A percentile compares a stretch with the other conserved stretches of the same genome.
Conservation (phyloP, 1,284 basidiomycete species). For the Pyrrhoderma noxium region DNA sequence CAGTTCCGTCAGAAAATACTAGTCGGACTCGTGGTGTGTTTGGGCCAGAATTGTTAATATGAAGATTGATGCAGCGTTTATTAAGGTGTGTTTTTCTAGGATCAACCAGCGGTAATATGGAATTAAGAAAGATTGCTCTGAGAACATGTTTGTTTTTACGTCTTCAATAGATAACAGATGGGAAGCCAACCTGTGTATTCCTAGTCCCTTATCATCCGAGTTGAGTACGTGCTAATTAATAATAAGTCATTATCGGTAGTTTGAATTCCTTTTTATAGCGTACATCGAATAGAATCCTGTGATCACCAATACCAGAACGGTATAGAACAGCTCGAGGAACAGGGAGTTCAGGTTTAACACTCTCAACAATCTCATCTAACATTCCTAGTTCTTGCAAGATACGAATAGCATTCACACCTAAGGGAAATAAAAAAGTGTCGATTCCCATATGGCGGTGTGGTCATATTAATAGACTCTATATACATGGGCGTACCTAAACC, state of each 20-base stretch:
- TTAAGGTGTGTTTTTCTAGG: slow-evolving; percentile 38
- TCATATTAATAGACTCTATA: background rate
- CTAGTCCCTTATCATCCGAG: slow-evolving; percentile 24
- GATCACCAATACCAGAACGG: slow-evolving; percentile 34
- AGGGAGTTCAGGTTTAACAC: slow-evolving; percentile 29
- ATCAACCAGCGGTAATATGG: slow-evolving; percentile 40
- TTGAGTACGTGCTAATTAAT: background rate
- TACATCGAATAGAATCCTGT: slow-evolving; percentile 43
- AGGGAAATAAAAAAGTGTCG: background rate
- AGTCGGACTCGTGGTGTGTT: slow-evolving; percentile 24
- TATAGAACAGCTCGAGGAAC: slow-evolving; percentile 31
- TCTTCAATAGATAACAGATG: background rate
- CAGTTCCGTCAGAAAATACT: slow-evolving; percentile 40
- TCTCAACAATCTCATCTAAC: slow-evolving; percentile 33
- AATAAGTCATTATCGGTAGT: background rate
- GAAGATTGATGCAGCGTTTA: slow-evolving; percentile 35
- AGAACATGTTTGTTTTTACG: too few species aligned
- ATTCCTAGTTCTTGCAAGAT: slow-evolving; percentile 40
- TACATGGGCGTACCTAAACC: slow-evolving; percentile 35
- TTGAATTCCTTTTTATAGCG: background rate
- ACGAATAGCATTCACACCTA: slow-evolving; percentile 45
- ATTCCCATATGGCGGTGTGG: background rate
- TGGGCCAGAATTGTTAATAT: slow-evolving; percentile 24
- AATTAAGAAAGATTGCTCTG: slow-evolving; percentile 39
- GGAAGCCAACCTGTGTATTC: background rate